phyloP scores from a whole-genome alignment of 805 yeast species.

The Wickerhamomyces strasburgensis region DNA sequence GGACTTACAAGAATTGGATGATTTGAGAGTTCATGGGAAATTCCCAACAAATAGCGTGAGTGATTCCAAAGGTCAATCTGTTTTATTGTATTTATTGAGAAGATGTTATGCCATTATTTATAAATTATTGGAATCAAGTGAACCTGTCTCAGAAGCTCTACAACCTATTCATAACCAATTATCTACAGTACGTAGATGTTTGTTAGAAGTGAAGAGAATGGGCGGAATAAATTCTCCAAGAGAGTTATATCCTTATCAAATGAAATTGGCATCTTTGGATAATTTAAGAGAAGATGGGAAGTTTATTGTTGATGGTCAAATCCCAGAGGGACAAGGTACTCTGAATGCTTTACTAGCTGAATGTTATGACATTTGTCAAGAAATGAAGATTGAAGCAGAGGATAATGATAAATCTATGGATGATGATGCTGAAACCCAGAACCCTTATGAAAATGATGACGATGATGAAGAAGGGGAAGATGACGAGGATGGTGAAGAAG shows the following conservation, averaged over 20 bases:
- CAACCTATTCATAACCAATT: constrained; percentile 93
- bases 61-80: constrained; percentile 49
- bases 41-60: constrained; percentile 33
- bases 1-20: constrained; percentile 68
- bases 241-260: constrained; percentile 92
- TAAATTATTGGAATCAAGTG: constrained; percentile 83
- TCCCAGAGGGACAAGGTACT: constrained; percentile 99
- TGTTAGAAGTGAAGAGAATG: constrained; percentile 83
- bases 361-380: constrained; percentile 91
- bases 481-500: constrained; percentile 29
- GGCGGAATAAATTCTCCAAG: constrained; percentile 87
- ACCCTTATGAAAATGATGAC: constrained; percentile 20
- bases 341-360: constrained; percentile 85
- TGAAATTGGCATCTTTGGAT: constrained; percentile 88
- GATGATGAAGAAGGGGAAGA: constrained; percentile 34
- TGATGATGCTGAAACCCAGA: constrained; percentile 22
- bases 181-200: constrained; percentile 84
- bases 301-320: constrained; percentile 78
- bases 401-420: constrained; percentile 26
- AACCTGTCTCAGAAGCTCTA: constrained; percentile 91
- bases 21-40: constrained; percentile 57
- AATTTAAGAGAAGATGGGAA: constrained; percentile 86
- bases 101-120: constrained; percentile 89
- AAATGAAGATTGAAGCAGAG: constrained; percentile 79
- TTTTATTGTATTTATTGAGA: constrained; percentile 72